These are phyloP conservation scores for Letharia lupina DNA, from an alignment of 495 filamentous ascomycete genomes.

Conservation along the genomic window DNA sequence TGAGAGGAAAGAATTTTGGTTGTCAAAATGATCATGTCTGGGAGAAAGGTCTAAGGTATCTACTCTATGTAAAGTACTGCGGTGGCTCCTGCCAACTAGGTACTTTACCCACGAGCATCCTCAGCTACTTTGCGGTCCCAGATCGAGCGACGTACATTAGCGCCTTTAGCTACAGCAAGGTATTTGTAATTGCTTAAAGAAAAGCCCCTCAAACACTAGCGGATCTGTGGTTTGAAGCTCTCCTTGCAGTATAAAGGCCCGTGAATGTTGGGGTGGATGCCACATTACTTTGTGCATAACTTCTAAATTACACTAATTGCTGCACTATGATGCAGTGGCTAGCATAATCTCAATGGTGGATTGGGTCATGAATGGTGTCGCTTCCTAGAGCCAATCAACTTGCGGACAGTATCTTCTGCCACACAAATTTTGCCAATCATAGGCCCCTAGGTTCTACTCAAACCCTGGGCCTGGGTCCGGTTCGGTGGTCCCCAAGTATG, in stretches of 20 bases:
- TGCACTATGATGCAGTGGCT: constrained; percentile 2
- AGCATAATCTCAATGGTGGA: not conserved
- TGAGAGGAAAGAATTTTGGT: not conserved
- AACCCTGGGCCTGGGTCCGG: constrained; percentile 3
- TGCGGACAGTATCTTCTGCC: not conserved
- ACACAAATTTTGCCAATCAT: not conserved
- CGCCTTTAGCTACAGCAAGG: not conserved
- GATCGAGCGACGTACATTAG: constrained; percentile 5
- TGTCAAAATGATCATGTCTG: not conserved
- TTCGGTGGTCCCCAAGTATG: not conserved
- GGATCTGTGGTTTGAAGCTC: no score
- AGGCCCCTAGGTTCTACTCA: not conserved
- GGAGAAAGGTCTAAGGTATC: not conserved
- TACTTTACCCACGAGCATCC: not conserved
- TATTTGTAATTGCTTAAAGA: not conserved
- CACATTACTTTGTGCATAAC: not conserved
- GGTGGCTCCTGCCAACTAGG: not conserved
- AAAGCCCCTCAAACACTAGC: no score
- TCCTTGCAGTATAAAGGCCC: not conserved
- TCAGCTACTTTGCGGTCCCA: not conserved
- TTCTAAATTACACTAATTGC: not conserved
- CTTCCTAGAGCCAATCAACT: not conserved
- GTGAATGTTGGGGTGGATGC: not conserved
- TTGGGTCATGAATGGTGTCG: not conserved
- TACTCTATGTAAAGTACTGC: not conserved